phyloP scores from a whole-genome alignment of 331 rosid genomes.

The Quercus lobata region DNA sequence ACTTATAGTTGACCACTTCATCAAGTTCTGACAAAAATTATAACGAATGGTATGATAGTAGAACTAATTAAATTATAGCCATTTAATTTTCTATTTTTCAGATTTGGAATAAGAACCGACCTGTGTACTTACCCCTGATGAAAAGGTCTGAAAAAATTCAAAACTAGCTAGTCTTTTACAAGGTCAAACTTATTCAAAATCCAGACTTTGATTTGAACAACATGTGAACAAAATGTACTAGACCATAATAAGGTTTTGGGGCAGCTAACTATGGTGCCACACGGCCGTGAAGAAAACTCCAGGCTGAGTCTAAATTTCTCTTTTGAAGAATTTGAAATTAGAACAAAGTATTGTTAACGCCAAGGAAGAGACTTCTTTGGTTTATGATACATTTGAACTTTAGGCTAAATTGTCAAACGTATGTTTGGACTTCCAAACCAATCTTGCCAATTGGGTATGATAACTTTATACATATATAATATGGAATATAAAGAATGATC shows the following conservation, averaged over 20 bases:
- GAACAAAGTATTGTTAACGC: neutral
- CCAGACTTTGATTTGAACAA: no score
- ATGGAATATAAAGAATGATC: neutral
- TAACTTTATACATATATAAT: neutral
- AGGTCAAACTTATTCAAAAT: no score
- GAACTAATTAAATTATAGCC: no score
- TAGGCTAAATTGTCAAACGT: neutral
- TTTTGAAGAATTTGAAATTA: neutral
- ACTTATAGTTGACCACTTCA: no score
- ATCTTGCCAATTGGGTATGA: conserved; percentile 15
- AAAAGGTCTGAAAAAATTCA: no score
- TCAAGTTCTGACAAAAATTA: no score
- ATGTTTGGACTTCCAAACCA: neutral
- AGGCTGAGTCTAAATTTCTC: neutral
- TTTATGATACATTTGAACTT: neutral
- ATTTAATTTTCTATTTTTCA: no score
- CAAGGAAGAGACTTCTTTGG: neutral
- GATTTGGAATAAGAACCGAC: no score
- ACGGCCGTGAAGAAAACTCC: neutral
- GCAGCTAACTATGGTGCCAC: neutral
- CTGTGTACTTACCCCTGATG: no score
- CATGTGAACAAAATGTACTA: no score
- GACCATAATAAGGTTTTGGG: neutral
- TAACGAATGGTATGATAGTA: no score
- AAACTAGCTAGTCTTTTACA: no score